Percentiles rank a stretch among this genome's conserved stretches.
phyloP scores from a whole-genome alignment of 192 early-diverging fungal genomes.

The Powellomyces hirtus region DNA sequence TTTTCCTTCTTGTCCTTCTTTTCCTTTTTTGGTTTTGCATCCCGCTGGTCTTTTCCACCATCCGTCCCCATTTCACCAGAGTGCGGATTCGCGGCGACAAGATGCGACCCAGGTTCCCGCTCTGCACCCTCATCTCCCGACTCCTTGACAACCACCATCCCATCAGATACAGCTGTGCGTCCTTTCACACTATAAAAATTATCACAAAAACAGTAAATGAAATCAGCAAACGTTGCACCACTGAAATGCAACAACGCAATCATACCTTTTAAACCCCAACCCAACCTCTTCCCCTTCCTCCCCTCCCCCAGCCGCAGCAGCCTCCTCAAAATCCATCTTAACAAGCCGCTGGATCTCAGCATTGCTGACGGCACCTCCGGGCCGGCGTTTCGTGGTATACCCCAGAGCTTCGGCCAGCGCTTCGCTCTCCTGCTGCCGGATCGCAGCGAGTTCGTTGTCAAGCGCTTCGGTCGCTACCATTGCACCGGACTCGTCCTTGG shows the following conservation, averaged over 20 bases:
- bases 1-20: conserved; percentile 36
- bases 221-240: not conserved
- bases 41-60: conserved; percentile 13
- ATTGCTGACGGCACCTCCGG: conserved; percentile 12
- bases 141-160: not conserved
- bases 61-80: not conserved
- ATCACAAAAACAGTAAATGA: not conserved
- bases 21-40: conserved; percentile 27
- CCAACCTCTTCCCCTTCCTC: conserved; percentile 20
- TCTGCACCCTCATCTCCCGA: conserved; percentile 16
- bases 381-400: conserved; percentile 18
- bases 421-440: conserved; percentile 36
- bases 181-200: conserved; percentile 1
- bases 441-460: conserved; percentile 29
- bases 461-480: conserved; percentile 12
- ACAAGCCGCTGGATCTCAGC: conserved; percentile 37
- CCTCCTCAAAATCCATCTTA: conserved; percentile 22
- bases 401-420: conserved; percentile 46
- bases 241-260: not conserved
- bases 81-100: not conserved
- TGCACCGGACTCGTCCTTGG: conserved; percentile 50
- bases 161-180: conserved; percentile 16
- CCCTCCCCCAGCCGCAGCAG: conserved; percentile 2
- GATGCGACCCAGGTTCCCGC: not conserved
- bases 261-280: conserved; percentile 42